Evolutionary conservation across 2,329 filamentous ascomycete species (phyloP), one percentile per base, ranked within the genome.

Genomic region (Raffaelea deltoideospora): DNA sequence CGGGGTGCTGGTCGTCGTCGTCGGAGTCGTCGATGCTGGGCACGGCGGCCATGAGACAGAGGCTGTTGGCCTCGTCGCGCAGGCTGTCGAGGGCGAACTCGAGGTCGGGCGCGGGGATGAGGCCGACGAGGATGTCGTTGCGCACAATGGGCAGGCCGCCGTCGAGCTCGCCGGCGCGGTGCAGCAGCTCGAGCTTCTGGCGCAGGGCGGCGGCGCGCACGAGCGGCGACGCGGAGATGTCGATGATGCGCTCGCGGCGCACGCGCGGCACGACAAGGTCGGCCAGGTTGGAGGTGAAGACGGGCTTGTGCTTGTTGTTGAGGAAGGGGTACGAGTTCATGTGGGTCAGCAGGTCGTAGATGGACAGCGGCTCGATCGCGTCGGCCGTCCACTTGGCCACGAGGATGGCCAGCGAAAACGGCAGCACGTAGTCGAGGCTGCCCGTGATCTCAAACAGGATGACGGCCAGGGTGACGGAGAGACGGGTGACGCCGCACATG

Each of bases 381-480:
- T 96, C 90, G 0, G 90, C 87, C 0, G 86, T 94, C 90, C 90
- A 98, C 60, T 98, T 98, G n/a, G 88, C 78, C 21, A 93, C 86
- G 4, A 96, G 65, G 24, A 98, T 85, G 0, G 84, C 80, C 9
- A 98, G 63, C 0, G 87, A 95, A 55, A 96, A 96, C 0, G 90
- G 90, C 10, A 98, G 63, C 4, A 98, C 90, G 49, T 96, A 92
- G 53, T 96, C 84, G 34, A 96, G 65, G 53, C 85, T 94, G 38
- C 90, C 90, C 0, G 90, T 98, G 26, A 98, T 65, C 55, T 98
- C 90, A 48, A 98, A 96, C 1, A 96, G 64, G 42, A 98, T 96
- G 50, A 96, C 86, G 0, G 86, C 87, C 9, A 98, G 65, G 0
- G 90, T 96, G 18, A 98, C 84, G 0, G 87, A 94, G 2, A 98